Percentiles rank a stretch among this genome's conserved stretches.
Evolutionary conservation across 805 yeast species (phyloP).

Genomic region (Helenozyma baotianmanensis): DNA sequence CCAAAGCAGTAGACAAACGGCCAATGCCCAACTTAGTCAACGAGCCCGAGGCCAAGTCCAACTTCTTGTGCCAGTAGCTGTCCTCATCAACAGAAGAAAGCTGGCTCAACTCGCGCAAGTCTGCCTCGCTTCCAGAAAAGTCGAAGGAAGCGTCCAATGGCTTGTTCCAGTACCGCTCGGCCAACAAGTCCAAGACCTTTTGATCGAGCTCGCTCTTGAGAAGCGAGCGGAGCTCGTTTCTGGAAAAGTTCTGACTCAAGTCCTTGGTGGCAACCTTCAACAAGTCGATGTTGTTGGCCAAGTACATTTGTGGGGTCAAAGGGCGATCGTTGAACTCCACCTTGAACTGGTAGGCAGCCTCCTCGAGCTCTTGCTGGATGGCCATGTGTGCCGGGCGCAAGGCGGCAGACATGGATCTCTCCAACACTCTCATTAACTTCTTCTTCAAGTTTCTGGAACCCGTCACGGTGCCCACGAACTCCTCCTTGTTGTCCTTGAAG

Average conservation of each 20-base stretch:
- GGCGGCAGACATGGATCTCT: conserved; percentile 84
- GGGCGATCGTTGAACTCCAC: conserved; percentile 95
- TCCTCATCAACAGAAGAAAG: conserved; percentile 54
- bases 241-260: conserved; percentile 73
- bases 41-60: conserved; percentile 78
- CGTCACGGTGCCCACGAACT: conserved; percentile 59
- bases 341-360: conserved; percentile 85
- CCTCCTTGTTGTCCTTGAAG: conserved; percentile 59
- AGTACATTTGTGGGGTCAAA: conserved; percentile 88
- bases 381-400: conserved; percentile 81
- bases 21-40: conserved; percentile 94
- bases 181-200: conserved; percentile 77
- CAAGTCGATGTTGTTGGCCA: conserved; percentile 86
- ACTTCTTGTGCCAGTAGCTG: conserved; percentile 79
- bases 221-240: conserved; percentile 74
- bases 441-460: conserved; percentile 73
- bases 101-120: conserved; percentile 51
- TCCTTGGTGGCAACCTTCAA: conserved; percentile 85
- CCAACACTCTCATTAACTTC: conserved; percentile 82
- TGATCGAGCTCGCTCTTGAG: conserved; percentile 86
- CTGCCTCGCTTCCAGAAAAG: conserved; percentile 36
- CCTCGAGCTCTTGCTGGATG: conserved; percentile 89
- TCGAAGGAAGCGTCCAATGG: conserved; percentile 29
- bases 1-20: conserved; percentile 74
- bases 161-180: conserved; percentile 89